Evolutionary conservation across 2,329 filamentous ascomycete species (phyloP).

Genomic region (Colletotrichum graminicola): DNA sequence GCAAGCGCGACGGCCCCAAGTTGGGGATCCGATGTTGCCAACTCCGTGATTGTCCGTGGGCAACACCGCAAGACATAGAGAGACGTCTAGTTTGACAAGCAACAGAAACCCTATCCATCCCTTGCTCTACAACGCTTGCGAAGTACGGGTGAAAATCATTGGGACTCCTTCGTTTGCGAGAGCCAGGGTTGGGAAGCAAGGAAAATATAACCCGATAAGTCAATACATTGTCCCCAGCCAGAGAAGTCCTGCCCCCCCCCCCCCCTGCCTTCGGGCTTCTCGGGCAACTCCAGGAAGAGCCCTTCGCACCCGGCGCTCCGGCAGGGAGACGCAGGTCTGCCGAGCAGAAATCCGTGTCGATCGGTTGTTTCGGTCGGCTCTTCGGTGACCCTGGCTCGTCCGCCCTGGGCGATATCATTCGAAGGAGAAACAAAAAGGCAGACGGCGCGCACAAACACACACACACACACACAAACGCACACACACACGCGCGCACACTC

Average conservation of each 20-base stretch:
- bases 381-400: conserved; percentile 3
- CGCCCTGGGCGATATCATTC: conserved; percentile 6
- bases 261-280: conserved; percentile 1
- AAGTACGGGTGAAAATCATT: background rate
- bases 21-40: conserved; percentile 41
- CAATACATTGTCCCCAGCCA: conserved; percentile 1
- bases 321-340: conserved; percentile 1
- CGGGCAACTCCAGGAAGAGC: conserved; percentile 24
- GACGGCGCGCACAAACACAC: background rate
- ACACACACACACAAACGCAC: background rate
- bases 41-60: conserved; percentile 41
- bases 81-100: background rate
- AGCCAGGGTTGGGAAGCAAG: background rate
- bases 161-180: background rate
- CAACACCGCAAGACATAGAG: conserved; percentile 12
- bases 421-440: background rate
- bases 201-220: background rate
- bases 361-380: conserved; percentile 18
- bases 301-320: conserved; percentile 21
- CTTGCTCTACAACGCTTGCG: conserved; percentile 15
- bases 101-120: conserved; percentile 11
- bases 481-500: background rate
- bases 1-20: conserved; percentile 31
- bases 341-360: conserved; percentile 4
- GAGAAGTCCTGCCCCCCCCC: background rate